These are phyloP conservation scores for Solanum aculeatissimum DNA, from an alignment of 305 asterid species.

Conservation along the genomic window DNA sequence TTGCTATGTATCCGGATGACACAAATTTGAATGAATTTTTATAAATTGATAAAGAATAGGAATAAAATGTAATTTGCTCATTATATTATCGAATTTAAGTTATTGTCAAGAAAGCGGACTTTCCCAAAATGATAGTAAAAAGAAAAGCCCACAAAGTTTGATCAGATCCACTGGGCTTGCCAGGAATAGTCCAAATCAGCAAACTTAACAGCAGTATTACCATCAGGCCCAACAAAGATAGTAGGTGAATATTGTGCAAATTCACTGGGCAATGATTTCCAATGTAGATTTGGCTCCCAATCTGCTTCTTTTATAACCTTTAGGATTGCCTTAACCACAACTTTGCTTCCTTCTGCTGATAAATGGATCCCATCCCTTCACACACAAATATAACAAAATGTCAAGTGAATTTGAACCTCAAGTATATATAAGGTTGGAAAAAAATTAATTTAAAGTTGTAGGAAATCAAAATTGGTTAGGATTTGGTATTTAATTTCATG, in stretches of 20 bases:
- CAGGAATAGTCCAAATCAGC: conserved; percentile 16
- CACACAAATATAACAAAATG: not conserved
- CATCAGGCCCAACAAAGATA: conserved; percentile 32
- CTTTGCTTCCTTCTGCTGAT: conserved; percentile 39
- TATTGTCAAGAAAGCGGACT: no score
- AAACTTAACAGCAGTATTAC: conserved; percentile 21
- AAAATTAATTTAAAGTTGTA: not conserved
- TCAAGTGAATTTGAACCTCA: not conserved
- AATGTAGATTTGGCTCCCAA: conserved; percentile 53
- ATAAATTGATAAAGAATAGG: no score
- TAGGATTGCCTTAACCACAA: conserved; percentile 35
- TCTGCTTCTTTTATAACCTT: conserved; percentile 40
- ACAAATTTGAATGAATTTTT: no score
- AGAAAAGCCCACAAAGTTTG: not conserved
- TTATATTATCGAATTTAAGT: no score
- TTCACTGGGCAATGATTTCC: conserved; percentile 40
- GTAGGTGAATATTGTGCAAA: conserved; percentile 35
- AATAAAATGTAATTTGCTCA: no score
- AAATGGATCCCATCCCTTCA: conserved; percentile 61
- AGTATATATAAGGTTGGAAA: not conserved
- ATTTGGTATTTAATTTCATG: not conserved
- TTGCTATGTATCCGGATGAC: no score
- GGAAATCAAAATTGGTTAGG: not conserved
- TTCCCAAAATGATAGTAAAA: no score
- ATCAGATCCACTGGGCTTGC: conserved; percentile 35